Evolutionary conservation across 2,329 filamentous ascomycete genomes (phyloP).

Genomic region (Trichoderma sp.): DNA sequence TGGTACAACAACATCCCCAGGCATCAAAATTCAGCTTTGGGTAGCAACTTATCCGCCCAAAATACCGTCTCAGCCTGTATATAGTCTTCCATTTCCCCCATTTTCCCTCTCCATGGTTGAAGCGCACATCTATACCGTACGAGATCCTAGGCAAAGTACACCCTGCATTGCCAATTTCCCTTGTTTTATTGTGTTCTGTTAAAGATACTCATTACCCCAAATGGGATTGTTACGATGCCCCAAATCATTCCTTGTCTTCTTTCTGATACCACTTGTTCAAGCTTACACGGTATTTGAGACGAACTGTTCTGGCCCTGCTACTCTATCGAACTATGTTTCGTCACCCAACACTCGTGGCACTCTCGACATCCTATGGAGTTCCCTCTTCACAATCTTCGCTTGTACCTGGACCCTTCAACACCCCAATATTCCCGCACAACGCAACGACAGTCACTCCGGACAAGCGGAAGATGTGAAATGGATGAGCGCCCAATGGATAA

Average conservation of each 20-base stretch:
- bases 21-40: background rate
- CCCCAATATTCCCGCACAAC: background rate
- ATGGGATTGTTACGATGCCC: no score
- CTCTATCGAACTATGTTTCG: background rate
- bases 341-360: background rate
- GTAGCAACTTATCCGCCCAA: background rate
- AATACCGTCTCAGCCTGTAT: background rate
- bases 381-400: background rate
- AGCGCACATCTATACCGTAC: background rate
- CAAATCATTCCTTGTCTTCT: fast-evolving
- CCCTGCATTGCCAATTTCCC: background rate
- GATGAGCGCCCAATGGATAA: background rate
- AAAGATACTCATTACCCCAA: background rate
- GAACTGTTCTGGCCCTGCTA: background rate
- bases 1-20: background rate
- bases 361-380: background rate
- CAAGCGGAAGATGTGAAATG: background rate
- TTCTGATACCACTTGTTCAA: background rate
- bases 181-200: background rate
- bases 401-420: background rate
- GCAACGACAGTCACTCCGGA: background rate
- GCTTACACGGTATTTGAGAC: background rate
- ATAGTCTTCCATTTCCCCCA: background rate
- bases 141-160: background rate
- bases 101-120: background rate